phyloP scores from a whole-genome alignment of 306 rosid genomes.

The Pyrus betulifolia region DNA sequence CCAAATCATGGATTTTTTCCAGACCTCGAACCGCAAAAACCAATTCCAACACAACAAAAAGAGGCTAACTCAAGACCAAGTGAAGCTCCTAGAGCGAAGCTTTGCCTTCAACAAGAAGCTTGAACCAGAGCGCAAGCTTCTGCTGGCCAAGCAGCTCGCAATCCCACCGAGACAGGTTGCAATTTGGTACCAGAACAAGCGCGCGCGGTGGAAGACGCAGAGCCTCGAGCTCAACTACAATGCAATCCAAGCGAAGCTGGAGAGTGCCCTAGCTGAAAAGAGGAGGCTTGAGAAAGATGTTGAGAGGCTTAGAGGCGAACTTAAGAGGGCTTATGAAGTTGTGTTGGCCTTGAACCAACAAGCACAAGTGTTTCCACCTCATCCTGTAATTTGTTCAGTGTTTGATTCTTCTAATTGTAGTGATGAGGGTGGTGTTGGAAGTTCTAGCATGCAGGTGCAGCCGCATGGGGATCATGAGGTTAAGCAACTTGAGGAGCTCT shows the following conservation, averaged over 20 bases:
- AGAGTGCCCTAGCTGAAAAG: constrained; percentile 41
- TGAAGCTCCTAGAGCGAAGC: constrained; percentile 44
- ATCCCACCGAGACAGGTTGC: constrained; percentile 54
- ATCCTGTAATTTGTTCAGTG: neutral
- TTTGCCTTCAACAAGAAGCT: constrained; percentile 48
- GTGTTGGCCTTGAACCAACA: constrained; percentile 14
- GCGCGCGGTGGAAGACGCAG: constrained; percentile 58
- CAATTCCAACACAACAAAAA: constrained; percentile 24
- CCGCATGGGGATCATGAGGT: constrained; percentile 10
- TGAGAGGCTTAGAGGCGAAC: constrained; percentile 39
- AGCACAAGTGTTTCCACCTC: neutral
- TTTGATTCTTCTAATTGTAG: constrained; percentile 1
- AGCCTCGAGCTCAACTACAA: constrained; percentile 40
- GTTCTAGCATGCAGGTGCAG: constrained; percentile 12
- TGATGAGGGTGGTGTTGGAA: constrained; percentile 17
- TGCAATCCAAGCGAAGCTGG: constrained; percentile 34
- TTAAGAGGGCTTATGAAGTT: constrained; percentile 33
- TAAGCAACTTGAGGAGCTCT: constrained; percentile 40
- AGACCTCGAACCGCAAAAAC: constrained; percentile 21
- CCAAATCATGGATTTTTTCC: constrained; percentile 18
- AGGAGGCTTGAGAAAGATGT: constrained; percentile 45
- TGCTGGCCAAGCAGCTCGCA: constrained; percentile 45
- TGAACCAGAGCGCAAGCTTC: constrained; percentile 37
- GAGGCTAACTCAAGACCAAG: constrained; percentile 51
- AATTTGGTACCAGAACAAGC: constrained; percentile 63